Evolutionary conservation across 73 alveolate genomes (phyloP).

Genomic region (Paramecium sexaurelia): DNA sequence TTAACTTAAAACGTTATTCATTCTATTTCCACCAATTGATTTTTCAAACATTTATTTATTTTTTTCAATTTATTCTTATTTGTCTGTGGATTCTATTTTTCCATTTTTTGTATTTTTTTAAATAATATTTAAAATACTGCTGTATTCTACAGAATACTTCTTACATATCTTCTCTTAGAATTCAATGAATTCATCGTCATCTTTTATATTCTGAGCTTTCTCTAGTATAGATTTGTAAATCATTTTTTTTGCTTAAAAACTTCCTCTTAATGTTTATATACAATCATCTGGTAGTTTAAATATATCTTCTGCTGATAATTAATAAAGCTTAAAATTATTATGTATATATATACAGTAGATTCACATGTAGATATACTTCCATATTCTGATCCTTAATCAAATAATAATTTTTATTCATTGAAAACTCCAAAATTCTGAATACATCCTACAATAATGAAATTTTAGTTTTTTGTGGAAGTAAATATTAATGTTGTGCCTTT

Average conservation of each 20-base stretch:
- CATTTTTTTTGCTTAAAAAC: conserved; percentile 12
- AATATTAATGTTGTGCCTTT: background rate
- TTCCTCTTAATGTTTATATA: background rate
- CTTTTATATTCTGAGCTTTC: background rate
- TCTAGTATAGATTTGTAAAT: background rate
- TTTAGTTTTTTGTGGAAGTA: background rate
- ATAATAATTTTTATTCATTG: conserved; percentile 32
- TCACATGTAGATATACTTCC: conserved; percentile 7
- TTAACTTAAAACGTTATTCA: conserved; percentile 1
- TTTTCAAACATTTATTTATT: conserved; percentile 51
- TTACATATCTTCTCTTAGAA: background rate
- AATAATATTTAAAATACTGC: background rate
- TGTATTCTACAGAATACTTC: background rate
- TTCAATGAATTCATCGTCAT: conserved; percentile 1
- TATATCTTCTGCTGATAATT: background rate
- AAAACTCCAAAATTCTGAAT: background rate
- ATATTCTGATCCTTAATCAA: conserved; percentile 28
- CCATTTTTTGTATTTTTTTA: conserved; percentile 55
- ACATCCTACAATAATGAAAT: conserved; percentile 7
- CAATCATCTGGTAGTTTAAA: conserved; percentile 27
- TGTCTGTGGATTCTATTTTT: conserved; percentile 29
- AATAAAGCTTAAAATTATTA: background rate
- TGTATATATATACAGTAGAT: background rate
- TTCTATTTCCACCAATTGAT: conserved; percentile 37
- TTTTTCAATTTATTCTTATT: conserved; percentile 21